Percentiles rank a stretch among this genome's conserved stretches.
Evolutionary conservation across 768 basidiomycete genomes (phyloP).

Genomic region (Hericium erinaceus): DNA sequence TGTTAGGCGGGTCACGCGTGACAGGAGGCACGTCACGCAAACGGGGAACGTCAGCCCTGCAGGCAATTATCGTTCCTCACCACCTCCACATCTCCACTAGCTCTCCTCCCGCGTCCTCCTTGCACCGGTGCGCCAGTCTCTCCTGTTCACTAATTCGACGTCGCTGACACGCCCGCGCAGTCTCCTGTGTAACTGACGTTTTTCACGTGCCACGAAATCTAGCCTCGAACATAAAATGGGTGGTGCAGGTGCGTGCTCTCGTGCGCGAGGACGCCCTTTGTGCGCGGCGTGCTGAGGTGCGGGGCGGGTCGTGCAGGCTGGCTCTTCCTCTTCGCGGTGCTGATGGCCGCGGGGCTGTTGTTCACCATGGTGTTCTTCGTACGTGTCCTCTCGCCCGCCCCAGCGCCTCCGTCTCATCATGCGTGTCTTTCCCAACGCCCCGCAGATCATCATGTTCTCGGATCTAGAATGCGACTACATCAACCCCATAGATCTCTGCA

Average conservation of each 20-base stretch:
- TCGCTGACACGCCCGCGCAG: too few relatives aligned
- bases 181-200: too few relatives aligned
- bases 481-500: slow-evolving; percentile 99
- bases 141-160: too few relatives aligned
- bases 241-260: slow-evolving; percentile 30
- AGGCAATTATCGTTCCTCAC: too few relatives aligned
- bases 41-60: too few relatives aligned
- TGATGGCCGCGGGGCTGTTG: slow-evolving; percentile 87
- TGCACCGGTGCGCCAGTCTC: too few relatives aligned
- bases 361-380: slow-evolving; percentile 99
- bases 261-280: not conserved
- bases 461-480: slow-evolving; percentile 99
- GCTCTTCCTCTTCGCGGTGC: slow-evolving; percentile 94
- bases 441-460: slow-evolving; percentile 99
- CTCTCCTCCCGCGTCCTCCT: too few relatives aligned
- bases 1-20: too few relatives aligned
- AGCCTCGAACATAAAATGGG: slow-evolving; percentile 17
- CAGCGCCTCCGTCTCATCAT: not conserved
- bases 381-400: slow-evolving; percentile 26
- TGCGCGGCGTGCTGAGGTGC: not conserved
- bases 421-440: not conserved
- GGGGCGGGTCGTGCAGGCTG: slow-evolving; percentile 47
- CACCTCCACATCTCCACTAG: too few relatives aligned
- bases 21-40: too few relatives aligned
- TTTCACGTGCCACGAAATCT: not conserved